Percentiles rank a stretch among this genome's conserved stretches.
phyloP scores from a whole-genome alignment of 2,329 filamentous ascomycete genomes.

The Alternaria sp. region DNA sequence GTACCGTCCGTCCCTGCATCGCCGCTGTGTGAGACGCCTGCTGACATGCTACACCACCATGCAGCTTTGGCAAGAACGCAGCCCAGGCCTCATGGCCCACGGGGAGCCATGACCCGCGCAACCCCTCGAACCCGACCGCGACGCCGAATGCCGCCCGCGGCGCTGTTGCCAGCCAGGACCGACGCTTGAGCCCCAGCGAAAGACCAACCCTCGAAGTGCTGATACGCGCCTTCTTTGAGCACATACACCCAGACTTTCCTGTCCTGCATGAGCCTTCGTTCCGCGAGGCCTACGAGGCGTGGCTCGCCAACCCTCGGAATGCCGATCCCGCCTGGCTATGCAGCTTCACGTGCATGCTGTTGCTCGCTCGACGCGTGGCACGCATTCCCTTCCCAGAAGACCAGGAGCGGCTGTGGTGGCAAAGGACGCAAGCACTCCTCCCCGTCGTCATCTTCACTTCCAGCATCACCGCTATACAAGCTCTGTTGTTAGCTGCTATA shows the following conservation, averaged over 20 bases:
- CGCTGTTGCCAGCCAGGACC: constrained; percentile 23
- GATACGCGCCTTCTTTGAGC: constrained; percentile 54
- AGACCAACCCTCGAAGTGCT: constrained; percentile 46
- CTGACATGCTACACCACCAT: not conserved
- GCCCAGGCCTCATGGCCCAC: constrained; percentile 41
- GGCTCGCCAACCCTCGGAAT: constrained; percentile 39
- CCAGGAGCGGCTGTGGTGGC: constrained; percentile 56
- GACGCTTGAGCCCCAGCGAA: constrained; percentile 22
- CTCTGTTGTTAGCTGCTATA: constrained; percentile 54
- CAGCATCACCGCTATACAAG: constrained; percentile 54
- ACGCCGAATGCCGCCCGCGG: constrained; percentile 17
- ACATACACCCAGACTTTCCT: constrained; percentile 55
- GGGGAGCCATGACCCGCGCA: constrained; percentile 24
- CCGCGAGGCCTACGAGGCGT: constrained; percentile 53
- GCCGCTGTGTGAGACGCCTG: not conserved
- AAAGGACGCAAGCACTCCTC: constrained; percentile 52
- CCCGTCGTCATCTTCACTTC: constrained; percentile 56
- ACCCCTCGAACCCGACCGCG: constrained; percentile 34
- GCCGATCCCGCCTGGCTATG: constrained; percentile 55
- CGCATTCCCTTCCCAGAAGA: constrained; percentile 47
- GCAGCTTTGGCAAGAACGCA: constrained; percentile 53
- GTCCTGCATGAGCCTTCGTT: constrained; percentile 57
- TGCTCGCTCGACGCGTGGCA: constrained; percentile 52
- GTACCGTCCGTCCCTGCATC: not conserved
- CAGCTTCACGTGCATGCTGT: constrained; percentile 54